A percentile compares a stretch with the other conserved stretches of the same genome.
Evolutionary conservation across 768 basidiomycete species (phyloP).

Genomic region (Auriscalpium orientale): DNA sequence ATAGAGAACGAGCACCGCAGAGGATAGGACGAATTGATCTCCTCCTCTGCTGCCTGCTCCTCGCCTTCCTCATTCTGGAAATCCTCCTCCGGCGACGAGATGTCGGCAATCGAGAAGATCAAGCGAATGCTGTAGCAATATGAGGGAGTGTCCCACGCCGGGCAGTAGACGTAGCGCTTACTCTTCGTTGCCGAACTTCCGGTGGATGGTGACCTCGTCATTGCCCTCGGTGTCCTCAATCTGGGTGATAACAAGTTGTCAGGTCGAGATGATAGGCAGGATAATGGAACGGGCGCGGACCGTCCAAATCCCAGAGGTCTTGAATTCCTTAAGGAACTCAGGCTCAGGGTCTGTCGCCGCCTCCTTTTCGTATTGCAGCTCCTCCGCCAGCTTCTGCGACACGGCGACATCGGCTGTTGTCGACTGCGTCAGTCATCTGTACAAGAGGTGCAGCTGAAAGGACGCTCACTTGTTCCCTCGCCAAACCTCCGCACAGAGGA

Average conservation of each 20-base stretch:
- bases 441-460: background rate
- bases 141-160: background rate
- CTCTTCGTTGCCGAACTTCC: slow-evolving; percentile 88
- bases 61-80: slow-evolving; percentile 32
- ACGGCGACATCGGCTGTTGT: slow-evolving; percentile 64
- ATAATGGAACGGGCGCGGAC: slow-evolving; percentile 32
- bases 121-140: slow-evolving; percentile 58
- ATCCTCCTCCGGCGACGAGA: slow-evolving; percentile 42
- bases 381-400: slow-evolving; percentile 66
- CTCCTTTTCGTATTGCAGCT: slow-evolving; percentile 82
- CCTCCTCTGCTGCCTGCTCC: slow-evolving; percentile 31
- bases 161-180: slow-evolving; percentile 30
- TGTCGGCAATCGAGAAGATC: slow-evolving; percentile 90
- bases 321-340: slow-evolving; percentile 74
- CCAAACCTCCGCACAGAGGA: slow-evolving; percentile 31
- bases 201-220: slow-evolving; percentile 77
- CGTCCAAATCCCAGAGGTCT: slow-evolving; percentile 68
- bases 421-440: too few species aligned
- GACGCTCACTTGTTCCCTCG: slow-evolving; percentile 36
- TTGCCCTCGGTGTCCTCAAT: slow-evolving; percentile 62
- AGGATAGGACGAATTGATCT: slow-evolving; percentile 45
- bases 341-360: slow-evolving; percentile 41
- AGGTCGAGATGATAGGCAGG: background rate
- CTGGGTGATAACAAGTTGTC: slow-evolving; percentile 25
- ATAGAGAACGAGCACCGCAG: slow-evolving; percentile 77